Conservation (phyloP, 2,329 filamentous ascomycete species). For the Emericellopsis cladophorae region DNA sequence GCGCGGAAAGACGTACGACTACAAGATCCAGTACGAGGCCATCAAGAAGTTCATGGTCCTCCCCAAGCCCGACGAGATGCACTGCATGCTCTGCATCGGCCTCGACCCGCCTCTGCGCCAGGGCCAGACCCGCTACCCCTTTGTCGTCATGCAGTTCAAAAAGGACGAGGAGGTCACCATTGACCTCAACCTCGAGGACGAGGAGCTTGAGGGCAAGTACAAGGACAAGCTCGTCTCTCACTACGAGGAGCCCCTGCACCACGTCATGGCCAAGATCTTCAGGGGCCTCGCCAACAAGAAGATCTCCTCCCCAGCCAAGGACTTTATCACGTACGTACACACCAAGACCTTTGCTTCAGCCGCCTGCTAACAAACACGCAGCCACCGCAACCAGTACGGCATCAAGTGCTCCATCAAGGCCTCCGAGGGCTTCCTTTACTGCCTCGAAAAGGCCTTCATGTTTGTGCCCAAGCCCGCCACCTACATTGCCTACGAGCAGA, state of each 20-base stretch:
- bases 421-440: constrained; percentile 94
- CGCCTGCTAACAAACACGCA: constrained; percentile 11
- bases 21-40: constrained; percentile 97
- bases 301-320: constrained; percentile 83
- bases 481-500: constrained; percentile 92
- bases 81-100: constrained; percentile 88
- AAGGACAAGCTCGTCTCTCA: constrained; percentile 77
- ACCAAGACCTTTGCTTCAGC: neutral
- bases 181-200: constrained; percentile 90
- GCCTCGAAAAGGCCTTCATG: constrained; percentile 95
- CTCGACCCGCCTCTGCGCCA: constrained; percentile 90
- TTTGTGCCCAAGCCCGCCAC: constrained; percentile 98
- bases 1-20: constrained; percentile 98
- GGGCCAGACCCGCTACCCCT: constrained; percentile 94
- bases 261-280: constrained; percentile 93
- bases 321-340: constrained; percentile 61
- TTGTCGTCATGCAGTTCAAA: constrained; percentile 98
- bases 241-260: constrained; percentile 88
- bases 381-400: constrained; percentile 83
- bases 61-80: constrained; percentile 95
- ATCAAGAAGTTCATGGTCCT: constrained; percentile 99
- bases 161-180: constrained; percentile 94
- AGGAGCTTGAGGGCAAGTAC: constrained; percentile 72
- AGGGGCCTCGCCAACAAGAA: constrained; percentile 89
- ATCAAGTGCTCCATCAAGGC: constrained; percentile 99